Evolutionary conservation across 805 yeast genomes (phyloP).

Genomic region (Metschnikowia bowlesiae): DNA sequence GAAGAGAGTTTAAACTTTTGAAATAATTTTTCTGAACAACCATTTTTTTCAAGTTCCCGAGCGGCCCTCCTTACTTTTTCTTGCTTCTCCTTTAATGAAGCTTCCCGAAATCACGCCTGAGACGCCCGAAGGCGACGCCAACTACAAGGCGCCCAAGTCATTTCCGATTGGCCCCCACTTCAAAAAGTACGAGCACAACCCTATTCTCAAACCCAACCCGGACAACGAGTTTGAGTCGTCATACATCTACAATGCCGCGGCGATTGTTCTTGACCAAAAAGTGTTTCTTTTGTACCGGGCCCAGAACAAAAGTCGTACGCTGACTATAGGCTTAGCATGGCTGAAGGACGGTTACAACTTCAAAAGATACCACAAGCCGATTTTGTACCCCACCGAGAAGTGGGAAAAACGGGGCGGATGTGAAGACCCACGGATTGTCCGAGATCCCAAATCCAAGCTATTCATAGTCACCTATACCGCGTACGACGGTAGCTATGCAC

Average conservation of each 20-base stretch:
- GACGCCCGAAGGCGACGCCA: constrained; percentile 27
- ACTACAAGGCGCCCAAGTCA: constrained; percentile 30
- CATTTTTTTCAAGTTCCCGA: too few species aligned
- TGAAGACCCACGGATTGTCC: constrained; percentile 40
- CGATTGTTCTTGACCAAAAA: constrained; percentile 35
- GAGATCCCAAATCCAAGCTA: constrained; percentile 31
- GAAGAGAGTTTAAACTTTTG: too few species aligned
- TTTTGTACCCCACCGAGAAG: constrained; percentile 32
- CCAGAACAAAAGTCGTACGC: constrained; percentile 29
- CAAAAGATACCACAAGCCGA: constrained; percentile 26
- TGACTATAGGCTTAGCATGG: constrained; percentile 40
- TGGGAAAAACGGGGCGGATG: constrained; percentile 41
- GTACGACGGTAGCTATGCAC: constrained; percentile 29
- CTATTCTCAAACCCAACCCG: constrained; percentile 37
- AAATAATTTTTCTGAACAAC: too few species aligned
- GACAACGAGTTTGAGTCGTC: constrained; percentile 34
- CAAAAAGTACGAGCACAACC: constrained; percentile 30
- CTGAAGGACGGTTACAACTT: constrained; percentile 36
- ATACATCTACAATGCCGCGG: constrained; percentile 39
- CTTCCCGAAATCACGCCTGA: constrained; percentile 24
- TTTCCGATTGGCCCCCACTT: constrained; percentile 41
- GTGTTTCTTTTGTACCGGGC: constrained; percentile 38
- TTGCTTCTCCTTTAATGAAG: neutral
- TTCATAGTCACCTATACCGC: constrained; percentile 41
- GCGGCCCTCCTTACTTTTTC: too few species aligned